Evolutionary conservation across 2,329 filamentous ascomycete species (phyloP).

Genomic region (Fusarium subtropicale): DNA sequence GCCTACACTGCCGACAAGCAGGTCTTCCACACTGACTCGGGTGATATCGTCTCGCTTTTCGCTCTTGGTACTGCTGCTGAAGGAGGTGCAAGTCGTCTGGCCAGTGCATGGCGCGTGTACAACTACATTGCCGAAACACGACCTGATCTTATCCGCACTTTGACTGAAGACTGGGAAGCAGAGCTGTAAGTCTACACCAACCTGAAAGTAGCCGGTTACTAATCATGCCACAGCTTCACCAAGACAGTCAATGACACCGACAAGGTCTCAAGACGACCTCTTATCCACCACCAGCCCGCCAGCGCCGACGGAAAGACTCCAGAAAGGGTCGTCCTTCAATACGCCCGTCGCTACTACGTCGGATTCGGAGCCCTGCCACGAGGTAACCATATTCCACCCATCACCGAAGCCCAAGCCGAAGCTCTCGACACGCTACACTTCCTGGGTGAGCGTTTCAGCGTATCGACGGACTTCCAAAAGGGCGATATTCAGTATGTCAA

Average conservation of each 20-base stretch:
- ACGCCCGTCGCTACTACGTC: constrained; percentile 36
- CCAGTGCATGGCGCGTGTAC: constrained; percentile 69
- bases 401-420: constrained; percentile 63
- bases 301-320: neutral
- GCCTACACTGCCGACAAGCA: constrained; percentile 71
- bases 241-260: constrained; percentile 7
- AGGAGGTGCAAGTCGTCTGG: constrained; percentile 68
- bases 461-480: constrained; percentile 58
- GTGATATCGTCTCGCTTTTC: constrained; percentile 69
- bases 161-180: constrained; percentile 61
- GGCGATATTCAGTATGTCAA: constrained; percentile 67
- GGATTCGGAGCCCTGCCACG: constrained; percentile 54
- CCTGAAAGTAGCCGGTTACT: no score
- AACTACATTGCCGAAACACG: constrained; percentile 68
- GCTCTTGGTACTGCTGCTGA: constrained; percentile 61
- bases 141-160: constrained; percentile 68
- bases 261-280: constrained; percentile 12
- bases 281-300: constrained; percentile 22
- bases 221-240: constrained; percentile 8
- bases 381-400: constrained; percentile 65
- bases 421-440: constrained; percentile 64
- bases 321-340: constrained; percentile 20
- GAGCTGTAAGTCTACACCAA: constrained; percentile 39
- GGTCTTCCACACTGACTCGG: constrained; percentile 70
- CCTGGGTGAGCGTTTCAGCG: constrained; percentile 57